A percentile compares a stretch with the other conserved stretches of the same genome.
Conservation (phyloP, 768 basidiomycete genomes). For the Pholiota microspora region DNA sequence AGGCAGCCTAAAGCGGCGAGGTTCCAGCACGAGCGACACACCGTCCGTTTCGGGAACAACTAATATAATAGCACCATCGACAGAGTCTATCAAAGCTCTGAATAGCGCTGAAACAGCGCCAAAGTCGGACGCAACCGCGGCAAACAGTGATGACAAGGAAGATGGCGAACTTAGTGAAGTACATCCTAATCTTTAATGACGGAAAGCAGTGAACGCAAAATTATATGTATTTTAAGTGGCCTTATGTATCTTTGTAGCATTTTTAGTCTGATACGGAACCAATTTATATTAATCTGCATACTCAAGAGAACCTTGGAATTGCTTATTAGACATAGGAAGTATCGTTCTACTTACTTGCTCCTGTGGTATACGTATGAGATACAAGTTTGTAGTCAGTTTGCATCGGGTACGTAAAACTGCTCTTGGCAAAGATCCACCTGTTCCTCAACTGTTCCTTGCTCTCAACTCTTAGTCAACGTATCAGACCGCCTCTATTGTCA, state of each 20-base stretch:
- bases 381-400: too few relatives aligned
- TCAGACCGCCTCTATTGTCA: too few relatives aligned
- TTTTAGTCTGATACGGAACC: background rate
- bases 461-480: too few relatives aligned
- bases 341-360: too few relatives aligned
- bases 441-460: background rate
- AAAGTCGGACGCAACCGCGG: slow-evolving; percentile 10
- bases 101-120: slow-evolving; percentile 4
- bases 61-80: slow-evolving; percentile 1
- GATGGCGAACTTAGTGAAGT: slow-evolving; percentile 40
- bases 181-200: background rate
- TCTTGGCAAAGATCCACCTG: background rate
- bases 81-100: background rate
- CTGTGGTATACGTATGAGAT: too few relatives aligned
- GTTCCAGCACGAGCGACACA: slow-evolving; percentile 54
- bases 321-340: too few relatives aligned
- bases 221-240: background rate
- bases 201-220: slow-evolving; percentile 3
- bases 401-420: background rate
- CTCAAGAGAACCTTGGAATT: too few relatives aligned
- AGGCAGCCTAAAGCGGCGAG: slow-evolving; percentile 37
- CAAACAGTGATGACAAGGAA: slow-evolving; percentile 27
- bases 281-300: background rate
- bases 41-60: slow-evolving; percentile 29
- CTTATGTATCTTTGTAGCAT: slow-evolving; percentile 3